phyloP scores from a whole-genome alignment of 768 basidiomycete genomes.

The Lentinula boryana region DNA sequence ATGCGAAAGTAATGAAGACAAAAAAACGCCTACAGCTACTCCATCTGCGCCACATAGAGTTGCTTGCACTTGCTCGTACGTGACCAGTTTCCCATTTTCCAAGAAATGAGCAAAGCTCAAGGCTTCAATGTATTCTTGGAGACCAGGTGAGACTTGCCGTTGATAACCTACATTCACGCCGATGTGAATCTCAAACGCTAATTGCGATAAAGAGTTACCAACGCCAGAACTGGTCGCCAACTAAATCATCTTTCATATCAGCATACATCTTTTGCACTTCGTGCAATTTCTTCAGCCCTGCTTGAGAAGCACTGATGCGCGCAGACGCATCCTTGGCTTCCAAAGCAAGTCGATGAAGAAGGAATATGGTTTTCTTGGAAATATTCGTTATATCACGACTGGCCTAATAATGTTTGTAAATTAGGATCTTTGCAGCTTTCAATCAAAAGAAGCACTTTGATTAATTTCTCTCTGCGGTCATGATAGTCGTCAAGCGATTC shows the following conservation, averaged over 20 bases:
- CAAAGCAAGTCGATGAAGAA: conserved; percentile 67
- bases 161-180: conserved; percentile 32
- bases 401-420: conserved; percentile 33
- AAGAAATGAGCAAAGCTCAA: conserved; percentile 86
- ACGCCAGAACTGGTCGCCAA: conserved; percentile 70
- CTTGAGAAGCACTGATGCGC: conserved; percentile 38
- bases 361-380: conserved; percentile 92
- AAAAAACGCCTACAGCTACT: conserved; percentile 46
- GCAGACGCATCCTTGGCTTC: conserved; percentile 22
- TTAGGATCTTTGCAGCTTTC: not conserved
- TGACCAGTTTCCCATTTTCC: conserved; percentile 60
- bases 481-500: conserved; percentile 76
- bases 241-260: conserved; percentile 53
- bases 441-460: conserved; percentile 53
- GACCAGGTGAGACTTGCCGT: conserved; percentile 66
- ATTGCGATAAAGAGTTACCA: not conserved
- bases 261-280: conserved; percentile 66
- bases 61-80: conserved; percentile 60
- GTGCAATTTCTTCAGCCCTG: conserved; percentile 52
- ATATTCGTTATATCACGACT: conserved; percentile 86
- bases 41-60: conserved; percentile 58
- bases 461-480: conserved; percentile 84
- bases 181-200: not conserved
- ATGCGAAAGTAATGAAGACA: not conserved
- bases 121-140: conserved; percentile 97